Conservation (phyloP, 306 rosid genomes). For the Leucaena leucocephala region DNA sequence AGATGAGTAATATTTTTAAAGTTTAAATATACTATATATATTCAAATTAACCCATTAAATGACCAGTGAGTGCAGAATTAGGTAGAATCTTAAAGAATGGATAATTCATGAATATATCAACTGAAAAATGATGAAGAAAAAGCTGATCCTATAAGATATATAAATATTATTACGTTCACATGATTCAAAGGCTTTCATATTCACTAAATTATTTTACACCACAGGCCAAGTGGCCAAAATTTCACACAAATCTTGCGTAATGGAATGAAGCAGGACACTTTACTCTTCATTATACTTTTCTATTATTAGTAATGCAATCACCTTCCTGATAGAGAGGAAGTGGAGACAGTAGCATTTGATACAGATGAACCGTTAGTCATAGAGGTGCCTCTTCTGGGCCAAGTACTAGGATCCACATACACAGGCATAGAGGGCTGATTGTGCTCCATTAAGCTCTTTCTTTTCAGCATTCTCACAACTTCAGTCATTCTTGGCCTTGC, state of each 20-base stretch:
- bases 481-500: constrained; percentile 2
- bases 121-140: neutral
- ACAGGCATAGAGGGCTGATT: neutral
- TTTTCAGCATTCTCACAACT: constrained; percentile 1
- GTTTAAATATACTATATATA: no score
- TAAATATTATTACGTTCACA: neutral
- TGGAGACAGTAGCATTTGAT: neutral
- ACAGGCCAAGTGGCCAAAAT: neutral
- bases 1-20: no score
- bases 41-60: neutral
- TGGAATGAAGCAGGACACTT: no score
- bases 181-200: neutral
- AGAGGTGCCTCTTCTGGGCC: neutral
- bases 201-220: neutral
- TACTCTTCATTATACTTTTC: no score
- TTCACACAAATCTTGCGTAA: neutral
- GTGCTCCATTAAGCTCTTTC: constrained; percentile 8
- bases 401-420: neutral
- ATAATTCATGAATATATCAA: neutral
- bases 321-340: neutral
- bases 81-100: neutral
- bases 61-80: neutral
- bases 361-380: neutral
- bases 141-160: neutral
- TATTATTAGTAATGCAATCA: neutral